Conservation (phyloP, 805 yeast genomes). For the Blastobotrys muscicola region DNA sequence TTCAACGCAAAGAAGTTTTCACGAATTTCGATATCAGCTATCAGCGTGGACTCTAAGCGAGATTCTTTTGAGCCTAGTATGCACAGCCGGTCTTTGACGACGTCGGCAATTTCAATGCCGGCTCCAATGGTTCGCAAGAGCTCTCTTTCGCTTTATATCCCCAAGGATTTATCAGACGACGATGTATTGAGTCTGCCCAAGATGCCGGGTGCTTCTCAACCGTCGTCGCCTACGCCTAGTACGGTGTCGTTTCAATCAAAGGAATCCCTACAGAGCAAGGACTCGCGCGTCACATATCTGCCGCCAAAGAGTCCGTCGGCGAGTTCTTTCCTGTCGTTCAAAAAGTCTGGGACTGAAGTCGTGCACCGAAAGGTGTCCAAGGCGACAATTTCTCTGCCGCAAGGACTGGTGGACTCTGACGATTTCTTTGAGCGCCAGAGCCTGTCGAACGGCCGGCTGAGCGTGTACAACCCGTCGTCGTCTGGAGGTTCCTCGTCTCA, state of each 20-base stretch:
- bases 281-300: not conserved
- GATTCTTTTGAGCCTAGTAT: too few relatives aligned
- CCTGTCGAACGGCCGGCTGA: too few relatives aligned
- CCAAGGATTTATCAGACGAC: not conserved
- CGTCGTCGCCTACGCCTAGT: too few relatives aligned
- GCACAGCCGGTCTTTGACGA: too few relatives aligned
- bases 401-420: slow-evolving; percentile 1
- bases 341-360: slow-evolving; percentile 6
- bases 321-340: slow-evolving; percentile 9
- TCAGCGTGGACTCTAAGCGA: too few relatives aligned
- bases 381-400: slow-evolving; percentile 2
- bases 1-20: too few relatives aligned
- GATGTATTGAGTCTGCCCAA: not conserved
- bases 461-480: too few relatives aligned
- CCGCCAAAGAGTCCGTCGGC: slow-evolving; percentile 1
- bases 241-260: not conserved
- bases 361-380: slow-evolving; percentile 6
- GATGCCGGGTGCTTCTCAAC: slow-evolving; percentile 1
- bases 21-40: too few relatives aligned
- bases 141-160: not conserved
- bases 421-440: slow-evolving; percentile 4
- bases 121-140: too few relatives aligned
- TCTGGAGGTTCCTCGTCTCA: too few relatives aligned
- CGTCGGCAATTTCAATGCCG: too few relatives aligned
- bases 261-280: not conserved